These are phyloP conservation scores for Aethionema arabicum DNA, from an alignment of 345 rosid species.

Conservation along the genomic window DNA sequence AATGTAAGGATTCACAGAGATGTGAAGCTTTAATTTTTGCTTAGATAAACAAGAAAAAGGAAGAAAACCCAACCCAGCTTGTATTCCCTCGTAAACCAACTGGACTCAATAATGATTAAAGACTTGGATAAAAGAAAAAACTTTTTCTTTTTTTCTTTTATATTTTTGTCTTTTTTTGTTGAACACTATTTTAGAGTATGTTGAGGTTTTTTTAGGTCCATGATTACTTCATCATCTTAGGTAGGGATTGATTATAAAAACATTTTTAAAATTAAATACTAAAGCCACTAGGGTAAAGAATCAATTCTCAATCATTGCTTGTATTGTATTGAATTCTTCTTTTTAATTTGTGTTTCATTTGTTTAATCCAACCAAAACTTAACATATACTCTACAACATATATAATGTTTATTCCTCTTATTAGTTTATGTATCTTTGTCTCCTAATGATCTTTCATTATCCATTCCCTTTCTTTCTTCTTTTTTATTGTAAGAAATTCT, in stretches of 20 bases:
- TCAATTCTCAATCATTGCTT: conserved; percentile 22
- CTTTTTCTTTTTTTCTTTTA: conserved; percentile 32
- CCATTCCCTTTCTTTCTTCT: background rate
- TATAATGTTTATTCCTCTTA: background rate
- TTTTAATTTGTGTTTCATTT: conserved; percentile 3
- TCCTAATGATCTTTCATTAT: conserved; percentile 5
- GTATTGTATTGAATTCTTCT: conserved; percentile 1
- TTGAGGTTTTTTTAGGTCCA: conserved; percentile 44
- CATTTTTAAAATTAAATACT: too few species aligned
- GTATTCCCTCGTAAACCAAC: conserved; percentile 46
- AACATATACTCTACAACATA: conserved; percentile 9
- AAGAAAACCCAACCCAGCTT: conserved; percentile 40
- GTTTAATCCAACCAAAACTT: conserved; percentile 11
- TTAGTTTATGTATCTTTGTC: conserved; percentile 19
- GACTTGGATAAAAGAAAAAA: conserved; percentile 30
- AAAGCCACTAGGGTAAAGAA: conserved; percentile 17
- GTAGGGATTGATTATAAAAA: conserved; percentile 29
- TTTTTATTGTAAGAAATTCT: background rate
- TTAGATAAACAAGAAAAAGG: background rate
- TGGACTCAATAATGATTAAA: conserved; percentile 62
- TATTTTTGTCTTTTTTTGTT: conserved; percentile 31
- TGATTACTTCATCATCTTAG: conserved; percentile 83
- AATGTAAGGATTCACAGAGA: background rate
- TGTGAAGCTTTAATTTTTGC: too few species aligned
- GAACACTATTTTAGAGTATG: conserved; percentile 39